A percentile compares a stretch with the other conserved stretches of the same genome.
Conservation (phyloP, 192 early-diverging fungal genomes). For the Backusella westeae region DNA sequence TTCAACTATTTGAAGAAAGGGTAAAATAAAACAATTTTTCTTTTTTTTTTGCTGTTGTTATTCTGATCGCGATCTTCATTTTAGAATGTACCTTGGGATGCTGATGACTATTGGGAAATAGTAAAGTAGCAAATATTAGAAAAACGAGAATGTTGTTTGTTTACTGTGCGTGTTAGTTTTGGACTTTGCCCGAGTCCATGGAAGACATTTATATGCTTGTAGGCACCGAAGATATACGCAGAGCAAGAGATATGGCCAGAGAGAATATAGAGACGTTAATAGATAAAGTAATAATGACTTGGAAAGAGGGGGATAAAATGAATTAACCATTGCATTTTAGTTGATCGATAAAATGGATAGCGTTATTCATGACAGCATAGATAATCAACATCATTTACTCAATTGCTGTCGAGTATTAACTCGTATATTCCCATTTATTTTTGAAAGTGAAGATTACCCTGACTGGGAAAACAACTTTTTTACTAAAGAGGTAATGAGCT, state of each 20-base stretch:
- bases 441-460: conserved; percentile 56
- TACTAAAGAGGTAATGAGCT: neutral
- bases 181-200: conserved; percentile 67
- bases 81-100: conserved; percentile 26
- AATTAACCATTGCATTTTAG: neutral
- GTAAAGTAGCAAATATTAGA: neutral
- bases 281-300: conserved; percentile 51
- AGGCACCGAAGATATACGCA: conserved; percentile 77
- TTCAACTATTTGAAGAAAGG: conserved; percentile 77
- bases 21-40: conserved; percentile 27
- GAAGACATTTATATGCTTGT: conserved; percentile 89
- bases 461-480: conserved; percentile 62
- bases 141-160: neutral
- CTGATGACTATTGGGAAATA: conserved; percentile 28
- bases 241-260: conserved; percentile 69
- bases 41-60: neutral
- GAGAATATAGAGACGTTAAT: conserved; percentile 79
- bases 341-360: conserved; percentile 45
- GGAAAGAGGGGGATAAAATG: neutral
- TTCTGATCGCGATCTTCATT: neutral
- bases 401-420: conserved; percentile 85
- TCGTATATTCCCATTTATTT: conserved; percentile 80
- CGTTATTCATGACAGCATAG: neutral
- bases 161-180: conserved; percentile 52
- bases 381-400: conserved; percentile 51